Percentiles rank a stretch among this genome's conserved stretches.
Evolutionary conservation across 2,329 filamentous ascomycete species (phyloP).

Genomic region (Pestalotiopsis sp.): DNA sequence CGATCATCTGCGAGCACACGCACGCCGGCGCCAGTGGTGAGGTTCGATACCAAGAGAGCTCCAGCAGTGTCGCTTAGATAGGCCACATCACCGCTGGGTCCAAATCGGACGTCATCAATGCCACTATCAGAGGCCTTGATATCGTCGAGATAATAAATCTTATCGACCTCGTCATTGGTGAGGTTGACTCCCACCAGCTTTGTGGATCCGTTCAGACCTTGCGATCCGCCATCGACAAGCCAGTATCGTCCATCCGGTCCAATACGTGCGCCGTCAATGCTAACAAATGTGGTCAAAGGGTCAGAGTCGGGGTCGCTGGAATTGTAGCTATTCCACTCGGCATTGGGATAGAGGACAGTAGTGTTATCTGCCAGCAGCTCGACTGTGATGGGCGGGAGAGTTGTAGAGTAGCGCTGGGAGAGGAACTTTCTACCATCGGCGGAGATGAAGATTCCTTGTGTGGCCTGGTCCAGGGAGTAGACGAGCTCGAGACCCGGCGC

Average conservation of each 20-base stretch:
- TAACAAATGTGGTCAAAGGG: not conserved
- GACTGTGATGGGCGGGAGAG: not conserved
- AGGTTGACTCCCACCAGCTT: not conserved
- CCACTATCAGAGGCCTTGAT: conserved; percentile 46
- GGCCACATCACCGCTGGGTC: conserved; percentile 72
- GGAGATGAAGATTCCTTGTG: conserved; percentile 1
- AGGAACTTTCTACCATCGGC: not conserved
- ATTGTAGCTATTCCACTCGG: conserved; percentile 4
- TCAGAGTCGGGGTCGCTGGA: not conserved
- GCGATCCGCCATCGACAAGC: conserved; percentile 1
- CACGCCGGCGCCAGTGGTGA: not conserved
- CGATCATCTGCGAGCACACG: not conserved
- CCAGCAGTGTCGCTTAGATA: conserved; percentile 72
- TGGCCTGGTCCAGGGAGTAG: not conserved
- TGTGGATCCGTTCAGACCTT: not conserved
- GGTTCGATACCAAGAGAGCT: not conserved
- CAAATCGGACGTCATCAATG: conserved; percentile 53
- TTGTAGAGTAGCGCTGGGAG: not conserved
- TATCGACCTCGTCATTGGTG: not conserved
- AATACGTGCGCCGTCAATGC: conserved; percentile 1
- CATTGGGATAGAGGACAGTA: not conserved
- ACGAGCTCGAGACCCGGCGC: not conserved
- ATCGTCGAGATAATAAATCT: conserved; percentile 2
- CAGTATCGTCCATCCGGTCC: not conserved
- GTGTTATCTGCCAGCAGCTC: not conserved